Base-by-base conservation (phyloP, 768 basidiomycete species). In the Boletales sp. region DNA sequence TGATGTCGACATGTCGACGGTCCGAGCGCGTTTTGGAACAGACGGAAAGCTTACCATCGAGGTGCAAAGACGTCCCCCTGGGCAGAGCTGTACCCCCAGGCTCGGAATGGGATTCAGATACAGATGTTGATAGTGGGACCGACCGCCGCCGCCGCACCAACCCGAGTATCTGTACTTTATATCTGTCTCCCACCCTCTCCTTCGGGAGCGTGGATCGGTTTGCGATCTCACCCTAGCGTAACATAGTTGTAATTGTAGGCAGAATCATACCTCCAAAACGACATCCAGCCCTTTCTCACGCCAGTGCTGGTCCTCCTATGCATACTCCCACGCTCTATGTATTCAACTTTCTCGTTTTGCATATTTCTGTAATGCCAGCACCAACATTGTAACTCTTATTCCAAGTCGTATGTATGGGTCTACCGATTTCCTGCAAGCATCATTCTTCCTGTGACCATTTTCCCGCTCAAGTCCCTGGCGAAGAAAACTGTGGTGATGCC, bases 1-100 rank as follows among this genome's bases (percentile, higher is more conserved):
- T 10, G 82, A 84, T 51, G 73, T 79, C 46, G 78, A 83, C 60
- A 76, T 82, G 75, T 56, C 70, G 8, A 69, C 72, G 12, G 73
- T 80, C 24, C 75, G 77, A 29, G 82, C 80, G 8, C 74, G 70
- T 39, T 75, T 81, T 42, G 75, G 72, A 40, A 63, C 66, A 7
- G 68, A 72, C 29, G 78, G 77, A 9, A 72, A 71, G 31, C 66
- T 81, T n/a, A 69, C 69, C 40, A 74, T 82, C 18, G 72, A 75
- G 44, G 76, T 81, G 12, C 66, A 70, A 45, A 53, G 67, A 45
- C 61, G 62, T 36, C 5, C 13, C 14, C 52, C 54, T 4, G 68
- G 61, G 45, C 68, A 67, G 50, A 51, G 36, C 42, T 68, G 55
- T 59, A 52, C 51, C 14, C 52, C 53, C 27, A 51, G 51, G 27